Base-by-base conservation (phyloP, 352 stramenopile genomes). In the Pythium sukuiense region DNA sequence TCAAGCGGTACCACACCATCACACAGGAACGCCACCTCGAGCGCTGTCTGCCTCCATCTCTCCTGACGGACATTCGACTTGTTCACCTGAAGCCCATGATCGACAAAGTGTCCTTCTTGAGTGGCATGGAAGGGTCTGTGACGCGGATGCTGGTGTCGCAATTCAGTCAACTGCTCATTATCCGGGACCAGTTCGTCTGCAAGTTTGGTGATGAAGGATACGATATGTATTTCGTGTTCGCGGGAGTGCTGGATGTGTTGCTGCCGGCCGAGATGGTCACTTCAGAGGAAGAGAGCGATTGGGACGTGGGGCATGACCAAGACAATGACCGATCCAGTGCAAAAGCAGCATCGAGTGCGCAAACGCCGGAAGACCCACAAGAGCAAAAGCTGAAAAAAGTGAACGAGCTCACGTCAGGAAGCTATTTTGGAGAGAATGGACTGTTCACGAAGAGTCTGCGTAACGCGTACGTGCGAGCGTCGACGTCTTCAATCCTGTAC, bases 151-250 rank as follows among this genome's bases (percentile, higher is more conserved):
- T 88, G 16, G 79, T 88, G 9, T 76, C 74, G 0, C 76, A 82
- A 24, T 82, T 88, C 50, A 73, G 59, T 7, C 79, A 88, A 52
- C 61, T 75, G 11, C 63, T 88, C 6, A 62, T 85, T 3, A 62
- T 82, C 0, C 59, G 72, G 1, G 69, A 83, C 16, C 63, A 85
- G 49, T 81, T 76, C 30, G 70, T 83, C 2, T 86, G 73, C 43
- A 68, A 69, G 12, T 77, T 72, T 20, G 71, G 76, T 4, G 79
- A 88, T 9, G 71, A 85, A 24, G 79, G 77, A 1, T 76, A 65
- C 32, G 79, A 88, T n/a, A 88, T 88, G 79, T 88, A 67, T 35
- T 86, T 88, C 50, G 72, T 88, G 1, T 88, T 85, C 41, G 77
- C 78, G 4, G 79, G 79, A 0, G 67, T 81, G 6, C 66, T 88